phyloP scores from a whole-genome alignment of 129 eudicot species.

The Cynara cardunculus region DNA sequence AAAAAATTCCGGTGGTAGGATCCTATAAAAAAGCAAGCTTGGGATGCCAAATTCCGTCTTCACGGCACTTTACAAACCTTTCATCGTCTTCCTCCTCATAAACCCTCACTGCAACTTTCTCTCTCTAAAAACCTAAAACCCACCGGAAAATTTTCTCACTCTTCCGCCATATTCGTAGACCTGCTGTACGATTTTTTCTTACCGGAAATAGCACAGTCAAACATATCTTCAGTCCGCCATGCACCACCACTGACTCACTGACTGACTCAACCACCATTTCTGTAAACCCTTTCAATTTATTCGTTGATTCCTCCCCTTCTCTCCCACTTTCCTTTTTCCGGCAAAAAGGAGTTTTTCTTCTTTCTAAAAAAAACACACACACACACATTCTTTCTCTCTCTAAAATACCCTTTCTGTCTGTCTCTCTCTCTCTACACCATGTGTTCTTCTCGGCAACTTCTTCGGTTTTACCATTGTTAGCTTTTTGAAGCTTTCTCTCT shows the following conservation, averaged over 20 bases:
- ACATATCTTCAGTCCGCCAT: neutral
- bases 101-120: slow-evolving; percentile 20
- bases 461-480: slow-evolving; percentile 3
- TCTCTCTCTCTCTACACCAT: neutral
- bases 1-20: slow-evolving; percentile 26
- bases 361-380: neutral
- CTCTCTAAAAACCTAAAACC: slow-evolving; percentile 24
- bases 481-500: slow-evolving; percentile 21
- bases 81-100: slow-evolving; percentile 14
- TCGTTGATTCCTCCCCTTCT: slow-evolving; percentile 4
- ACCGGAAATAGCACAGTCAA: slow-evolving; percentile 20
- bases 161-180: neutral
- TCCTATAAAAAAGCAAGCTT: slow-evolving; percentile 59
- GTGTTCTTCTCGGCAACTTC: slow-evolving; percentile 5
- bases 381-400: neutral
- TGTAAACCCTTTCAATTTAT: slow-evolving; percentile 9
- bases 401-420: neutral
- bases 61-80: slow-evolving; percentile 9
- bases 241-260: neutral
- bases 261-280: neutral
- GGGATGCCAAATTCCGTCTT: slow-evolving; percentile 29
- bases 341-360: slow-evolving; percentile 28
- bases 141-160: slow-evolving; percentile 12
- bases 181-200: neutral
- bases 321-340: slow-evolving; percentile 21